Evolutionary conservation across 2,329 filamentous ascomycete species (phyloP).

Genomic region (Epichloe sibirici): DNA sequence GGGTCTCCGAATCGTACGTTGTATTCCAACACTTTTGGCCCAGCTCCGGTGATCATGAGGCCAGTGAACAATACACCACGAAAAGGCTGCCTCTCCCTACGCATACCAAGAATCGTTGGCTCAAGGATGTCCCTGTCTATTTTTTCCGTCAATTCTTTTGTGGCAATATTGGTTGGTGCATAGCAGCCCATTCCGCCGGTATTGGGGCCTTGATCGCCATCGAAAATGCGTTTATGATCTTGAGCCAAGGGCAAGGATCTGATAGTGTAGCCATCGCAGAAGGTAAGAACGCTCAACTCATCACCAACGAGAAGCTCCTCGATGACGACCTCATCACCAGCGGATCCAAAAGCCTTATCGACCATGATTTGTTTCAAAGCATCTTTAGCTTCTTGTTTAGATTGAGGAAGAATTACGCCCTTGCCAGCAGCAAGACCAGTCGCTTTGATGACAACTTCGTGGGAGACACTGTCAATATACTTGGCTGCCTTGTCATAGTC

Average conservation of each 20-base stretch:
- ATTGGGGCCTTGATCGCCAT: conserved; percentile 83
- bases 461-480: conserved; percentile 60
- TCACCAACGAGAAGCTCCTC: conserved; percentile 89
- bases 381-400: conserved; percentile 68
- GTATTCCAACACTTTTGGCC: conserved; percentile 80
- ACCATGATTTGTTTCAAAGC: conserved; percentile 87
- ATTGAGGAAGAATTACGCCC: conserved; percentile 79
- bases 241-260: conserved; percentile 79
- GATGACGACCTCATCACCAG: conserved; percentile 85
- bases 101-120: conserved; percentile 83
- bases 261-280: conserved; percentile 81
- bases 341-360: conserved; percentile 70
- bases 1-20: conserved; percentile 90
- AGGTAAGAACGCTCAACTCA: conserved; percentile 82
- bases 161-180: conserved; percentile 73
- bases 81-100: conserved; percentile 62
- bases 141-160: conserved; percentile 59
- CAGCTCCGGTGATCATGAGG: conserved; percentile 78
- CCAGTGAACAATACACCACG: conserved; percentile 74
- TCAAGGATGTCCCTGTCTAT: conserved; percentile 76
- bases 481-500: conserved; percentile 58
- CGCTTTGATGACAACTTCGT: conserved; percentile 87
- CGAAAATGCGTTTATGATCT: conserved; percentile 90
- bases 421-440: conserved; percentile 87
- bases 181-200: conserved; percentile 98